Evolutionary conservation across 176 grass and related monocot species (phyloP).

Genomic region (Lolium rigidum): DNA sequence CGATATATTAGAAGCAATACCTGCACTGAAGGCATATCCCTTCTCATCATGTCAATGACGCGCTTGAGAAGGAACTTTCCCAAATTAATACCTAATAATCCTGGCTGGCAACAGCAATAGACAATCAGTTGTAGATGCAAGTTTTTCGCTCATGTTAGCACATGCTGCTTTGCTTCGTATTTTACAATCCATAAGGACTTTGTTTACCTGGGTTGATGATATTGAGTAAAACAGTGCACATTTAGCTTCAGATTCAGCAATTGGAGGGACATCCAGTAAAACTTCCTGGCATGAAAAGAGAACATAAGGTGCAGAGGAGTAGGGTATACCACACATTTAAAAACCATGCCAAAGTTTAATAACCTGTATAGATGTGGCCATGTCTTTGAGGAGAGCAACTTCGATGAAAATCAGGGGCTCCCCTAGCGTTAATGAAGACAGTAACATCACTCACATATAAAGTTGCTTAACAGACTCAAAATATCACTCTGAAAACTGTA

Average conservation of each 20-base stretch:
- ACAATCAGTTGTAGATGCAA: slow-evolving; percentile 34
- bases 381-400: slow-evolving; percentile 88
- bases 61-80: slow-evolving; percentile 97
- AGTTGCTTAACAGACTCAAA: neutral
- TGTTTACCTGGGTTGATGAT: slow-evolving; percentile 91
- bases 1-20: slow-evolving; percentile 45
- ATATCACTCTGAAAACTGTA: neutral
- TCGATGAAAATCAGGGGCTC: slow-evolving; percentile 98
- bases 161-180: neutral
- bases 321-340: slow-evolving; percentile 26
- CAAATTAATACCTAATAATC: slow-evolving; percentile 92
- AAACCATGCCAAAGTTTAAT: slow-evolving; percentile 19
- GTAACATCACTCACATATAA: slow-evolving; percentile 16
- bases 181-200: slow-evolving; percentile 28
- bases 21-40: slow-evolving; percentile 77
- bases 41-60: slow-evolving; percentile 84
- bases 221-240: slow-evolving; percentile 98
- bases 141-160: neutral
- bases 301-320: slow-evolving; percentile 30
- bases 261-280: slow-evolving; percentile 87
- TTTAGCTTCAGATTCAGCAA: slow-evolving; percentile 82
- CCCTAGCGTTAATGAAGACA: slow-evolving; percentile 53
- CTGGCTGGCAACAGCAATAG: slow-evolving; percentile 66
- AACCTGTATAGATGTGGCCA: slow-evolving; percentile 91
- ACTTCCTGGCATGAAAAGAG: slow-evolving; percentile 67